Conservation (phyloP, 805 yeast genomes). For the Myxozyma mucilagina region DNA sequence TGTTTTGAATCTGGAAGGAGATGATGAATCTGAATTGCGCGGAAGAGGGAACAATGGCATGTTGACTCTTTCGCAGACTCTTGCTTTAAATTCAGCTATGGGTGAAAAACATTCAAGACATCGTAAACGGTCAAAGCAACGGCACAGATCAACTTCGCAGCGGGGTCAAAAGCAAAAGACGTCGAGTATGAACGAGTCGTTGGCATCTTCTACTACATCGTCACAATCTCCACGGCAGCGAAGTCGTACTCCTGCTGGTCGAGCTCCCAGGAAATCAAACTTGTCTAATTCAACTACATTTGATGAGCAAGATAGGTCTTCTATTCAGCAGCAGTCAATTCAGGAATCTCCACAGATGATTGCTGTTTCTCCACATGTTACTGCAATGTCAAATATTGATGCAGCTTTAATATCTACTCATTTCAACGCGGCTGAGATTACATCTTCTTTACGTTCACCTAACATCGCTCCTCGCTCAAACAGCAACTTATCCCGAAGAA, state of each 20-base stretch:
- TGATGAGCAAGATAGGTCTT: not conserved
- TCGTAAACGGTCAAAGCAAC: not conserved
- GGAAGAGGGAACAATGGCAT: not conserved
- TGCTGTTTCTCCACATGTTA: slow-evolving; percentile 6
- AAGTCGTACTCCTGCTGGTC: slow-evolving; percentile 14
- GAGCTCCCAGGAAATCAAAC: slow-evolving; percentile 7
- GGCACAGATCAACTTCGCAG: not conserved
- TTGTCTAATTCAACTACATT: slow-evolving; percentile 12
- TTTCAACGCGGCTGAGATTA: slow-evolving; percentile 9
- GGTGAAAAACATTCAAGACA: not conserved
- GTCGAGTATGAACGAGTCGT: not conserved
- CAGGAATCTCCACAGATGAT: not conserved
- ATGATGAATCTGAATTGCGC: not conserved
- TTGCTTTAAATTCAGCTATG: slow-evolving; percentile 2
- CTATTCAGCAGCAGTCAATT: not conserved
- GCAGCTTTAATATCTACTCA: slow-evolving; percentile 1
- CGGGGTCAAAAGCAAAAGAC: not conserved
- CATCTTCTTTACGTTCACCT: slow-evolving; percentile 9
- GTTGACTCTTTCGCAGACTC: slow-evolving; percentile 3
- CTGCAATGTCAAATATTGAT: slow-evolving; percentile 12
- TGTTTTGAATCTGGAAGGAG: slow-evolving; percentile 6
- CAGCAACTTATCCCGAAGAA: slow-evolving; percentile 9
- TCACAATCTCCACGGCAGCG: not conserved
- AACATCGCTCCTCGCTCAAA: slow-evolving; percentile 3
- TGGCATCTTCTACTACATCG: not conserved